A percentile compares a stretch with the other conserved stretches of the same genome.
phyloP scores from a whole-genome alignment of 164 flowering plant species.

The Piper betle region DNA sequence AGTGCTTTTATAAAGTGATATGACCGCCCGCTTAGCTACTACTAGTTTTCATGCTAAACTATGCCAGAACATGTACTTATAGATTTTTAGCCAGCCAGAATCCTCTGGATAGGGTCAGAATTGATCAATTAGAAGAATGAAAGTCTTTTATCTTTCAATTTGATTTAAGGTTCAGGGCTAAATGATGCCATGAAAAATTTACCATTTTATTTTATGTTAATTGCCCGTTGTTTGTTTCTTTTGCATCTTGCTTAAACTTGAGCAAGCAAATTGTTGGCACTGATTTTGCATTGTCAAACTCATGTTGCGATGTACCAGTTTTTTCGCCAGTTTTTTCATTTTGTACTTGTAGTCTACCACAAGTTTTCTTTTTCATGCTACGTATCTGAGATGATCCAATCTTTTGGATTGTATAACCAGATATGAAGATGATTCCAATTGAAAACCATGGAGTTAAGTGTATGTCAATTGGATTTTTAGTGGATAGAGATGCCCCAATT shows the following conservation, averaged over 20 bases:
- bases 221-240: neutral
- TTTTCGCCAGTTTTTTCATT: neutral
- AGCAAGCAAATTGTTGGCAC: neutral
- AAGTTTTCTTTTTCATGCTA: neutral
- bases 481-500: constrained; percentile 71
- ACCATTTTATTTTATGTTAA: neutral
- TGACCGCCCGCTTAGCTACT: no score
- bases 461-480: constrained; percentile 95
- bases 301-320: neutral
- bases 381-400: neutral
- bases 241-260: neutral
- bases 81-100: no score
- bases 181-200: no score
- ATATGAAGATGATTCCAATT: constrained; percentile 80
- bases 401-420: constrained; percentile 17
- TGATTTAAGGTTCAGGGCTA: no score
- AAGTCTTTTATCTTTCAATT: no score
- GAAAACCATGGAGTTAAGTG: constrained; percentile 85
- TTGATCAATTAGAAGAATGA: no score
- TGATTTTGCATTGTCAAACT: neutral
- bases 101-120: no score
- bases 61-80: no score
- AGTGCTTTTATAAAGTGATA: no score
- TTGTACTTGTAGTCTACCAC: neutral
- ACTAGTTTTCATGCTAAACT: no score